Evolutionary conservation across 352 stramenopile genomes (phyloP), one percentile per base, ranked within the genome.

Genomic region (Pythium rishiriense): DNA sequence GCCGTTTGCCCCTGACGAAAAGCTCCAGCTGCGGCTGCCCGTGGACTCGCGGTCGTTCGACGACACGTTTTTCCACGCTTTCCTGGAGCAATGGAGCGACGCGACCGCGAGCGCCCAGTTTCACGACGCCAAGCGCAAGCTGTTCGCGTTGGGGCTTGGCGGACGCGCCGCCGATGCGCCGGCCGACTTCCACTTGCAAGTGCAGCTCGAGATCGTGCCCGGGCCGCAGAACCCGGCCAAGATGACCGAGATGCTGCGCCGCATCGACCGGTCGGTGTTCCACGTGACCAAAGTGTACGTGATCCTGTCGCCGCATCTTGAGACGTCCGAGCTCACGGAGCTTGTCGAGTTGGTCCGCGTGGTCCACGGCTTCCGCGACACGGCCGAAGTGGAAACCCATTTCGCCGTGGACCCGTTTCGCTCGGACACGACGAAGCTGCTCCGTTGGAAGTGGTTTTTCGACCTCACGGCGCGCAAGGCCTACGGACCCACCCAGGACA

Each of bases 21-120:
- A 33, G 50, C n/a, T 58, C 50, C 17, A 58, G 33, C n/a, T 58
- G 24, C 49, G 28, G 19, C 29, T 42, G 49, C 28, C 49, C 8
- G 49, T 33, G 49, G 28, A 42, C 29, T 26, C 26, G 28, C 49
- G 49, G 9, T 29, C 24, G 24, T 26, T 35, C 28, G 47, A 54
- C 28, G 25, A 54, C 15, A 22, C 14, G 17, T 54, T 39, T n/a
- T 54, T 54, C 49, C 9, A 19, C 15, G 17, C n/a, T 2, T 56
- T 56, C 33, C 33, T 39, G n/a, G n/a, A 19, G 19, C 2, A 2
- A 24, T 22, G 11, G 7, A 5, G 19, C 19, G n/a, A 47, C 19
- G 8, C 15, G 41, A 25, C 17, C 19, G 41, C 41, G 10, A 39
- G 33, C 33, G 33, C 33, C 33, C 10, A 9, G 33, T 39, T 39